A percentile compares a stretch with the other conserved stretches of the same genome.
Evolutionary conservation across 257 asterid genomes (phyloP).

Genomic region (Dorcoceras hygrometricum): DNA sequence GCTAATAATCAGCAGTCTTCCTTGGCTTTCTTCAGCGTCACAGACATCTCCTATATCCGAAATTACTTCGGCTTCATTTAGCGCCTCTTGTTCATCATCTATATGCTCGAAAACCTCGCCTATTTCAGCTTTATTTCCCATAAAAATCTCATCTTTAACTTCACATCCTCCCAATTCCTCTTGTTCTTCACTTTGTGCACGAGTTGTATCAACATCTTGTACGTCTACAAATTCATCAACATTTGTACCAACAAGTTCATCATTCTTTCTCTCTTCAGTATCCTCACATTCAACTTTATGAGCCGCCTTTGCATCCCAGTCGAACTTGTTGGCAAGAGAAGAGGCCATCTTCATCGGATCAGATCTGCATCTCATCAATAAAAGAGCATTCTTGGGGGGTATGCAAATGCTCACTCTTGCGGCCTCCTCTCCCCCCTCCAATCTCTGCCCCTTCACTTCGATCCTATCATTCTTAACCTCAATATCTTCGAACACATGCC

Average conservation of each 20-base stretch:
- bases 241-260: constrained; percentile 15
- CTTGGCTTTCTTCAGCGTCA: constrained; percentile 3
- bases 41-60: constrained; percentile 22
- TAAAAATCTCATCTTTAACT: constrained; percentile 14
- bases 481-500: constrained; percentile 87
- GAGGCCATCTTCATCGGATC: constrained; percentile 91
- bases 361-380: constrained; percentile 94
- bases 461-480: constrained; percentile 61
- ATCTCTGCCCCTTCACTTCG: constrained; percentile 43
- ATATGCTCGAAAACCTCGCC: constrained; percentile 5
- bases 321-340: constrained; percentile 51
- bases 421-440: constrained; percentile 34
- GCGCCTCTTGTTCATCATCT: constrained; percentile 28
- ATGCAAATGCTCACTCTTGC: constrained; percentile 74
- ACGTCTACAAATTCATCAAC: constrained; percentile 27
- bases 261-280: constrained; percentile 22
- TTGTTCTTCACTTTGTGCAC: constrained; percentile 21
- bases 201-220: constrained; percentile 5
- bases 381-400: constrained; percentile 92
- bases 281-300: constrained; percentile 22
- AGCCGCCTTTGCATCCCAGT: constrained; percentile 50
- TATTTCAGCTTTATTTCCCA: constrained; percentile 4
- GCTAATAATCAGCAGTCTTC: constrained; percentile 11
- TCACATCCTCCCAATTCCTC: constrained; percentile 13
- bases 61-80: constrained; percentile 17